These are phyloP conservation scores for Colletotrichum sp. DNA, from an alignment of 2,329 filamentous ascomycete genomes.

Conservation along the genomic window DNA sequence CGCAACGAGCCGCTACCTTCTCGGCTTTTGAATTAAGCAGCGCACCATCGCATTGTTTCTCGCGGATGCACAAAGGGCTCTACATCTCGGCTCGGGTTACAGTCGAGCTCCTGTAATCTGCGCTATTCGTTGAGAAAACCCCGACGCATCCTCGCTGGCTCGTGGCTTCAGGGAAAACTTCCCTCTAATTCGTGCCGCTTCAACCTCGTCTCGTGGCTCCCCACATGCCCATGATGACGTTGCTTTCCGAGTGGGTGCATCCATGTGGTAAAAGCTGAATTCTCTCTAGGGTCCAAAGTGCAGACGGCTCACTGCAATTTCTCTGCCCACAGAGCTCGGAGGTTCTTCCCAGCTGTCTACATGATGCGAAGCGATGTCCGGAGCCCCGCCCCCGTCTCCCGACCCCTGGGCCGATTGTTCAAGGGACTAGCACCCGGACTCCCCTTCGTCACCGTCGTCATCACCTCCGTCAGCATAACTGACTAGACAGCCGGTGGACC, in stretches of 20 bases:
- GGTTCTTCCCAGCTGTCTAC: background rate
- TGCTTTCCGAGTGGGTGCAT: background rate
- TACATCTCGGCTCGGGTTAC: background rate
- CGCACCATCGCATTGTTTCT: background rate
- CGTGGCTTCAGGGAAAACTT: background rate
- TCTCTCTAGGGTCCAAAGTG: background rate
- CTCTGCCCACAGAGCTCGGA: background rate
- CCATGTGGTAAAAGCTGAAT: background rate
- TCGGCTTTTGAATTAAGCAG: background rate
- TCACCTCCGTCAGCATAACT: background rate
- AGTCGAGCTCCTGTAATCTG: background rate
- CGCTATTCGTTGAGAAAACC: background rate
- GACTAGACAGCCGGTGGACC: background rate
- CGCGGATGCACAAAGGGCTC: background rate
- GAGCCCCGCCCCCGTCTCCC: conserved; percentile 7
- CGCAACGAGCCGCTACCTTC: background rate
- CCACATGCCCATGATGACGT: background rate
- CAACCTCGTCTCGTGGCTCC: background rate
- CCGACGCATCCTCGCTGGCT: background rate
- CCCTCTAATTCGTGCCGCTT: background rate
- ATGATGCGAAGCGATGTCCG: conserved; percentile 10
- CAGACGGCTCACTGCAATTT: background rate
- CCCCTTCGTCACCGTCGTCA: background rate
- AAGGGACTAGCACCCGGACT: background rate
- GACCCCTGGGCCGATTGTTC: background rate